Evolutionary conservation across 2,329 filamentous ascomycete genomes (phyloP).

Genomic region (Trichophyton benhamiae): DNA sequence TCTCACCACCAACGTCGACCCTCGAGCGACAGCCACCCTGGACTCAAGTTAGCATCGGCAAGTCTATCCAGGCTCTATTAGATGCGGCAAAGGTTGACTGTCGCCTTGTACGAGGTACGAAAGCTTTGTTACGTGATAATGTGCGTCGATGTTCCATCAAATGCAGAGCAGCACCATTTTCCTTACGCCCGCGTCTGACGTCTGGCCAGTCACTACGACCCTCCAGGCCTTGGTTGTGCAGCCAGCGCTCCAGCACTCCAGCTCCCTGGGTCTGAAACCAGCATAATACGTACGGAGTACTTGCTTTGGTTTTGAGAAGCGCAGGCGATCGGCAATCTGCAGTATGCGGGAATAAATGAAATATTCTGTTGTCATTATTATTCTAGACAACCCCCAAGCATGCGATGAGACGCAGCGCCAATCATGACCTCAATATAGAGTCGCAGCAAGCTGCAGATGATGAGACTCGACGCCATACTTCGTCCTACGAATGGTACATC

Average conservation of each 20-base stretch:
- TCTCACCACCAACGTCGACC: too few relatives aligned
- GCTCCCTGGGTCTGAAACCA: not conserved
- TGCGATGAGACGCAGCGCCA: not conserved
- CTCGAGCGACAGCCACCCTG: too few relatives aligned
- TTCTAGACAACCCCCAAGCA: not conserved
- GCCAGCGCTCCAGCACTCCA: not conserved
- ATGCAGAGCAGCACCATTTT: not conserved
- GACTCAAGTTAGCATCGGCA: too few relatives aligned
- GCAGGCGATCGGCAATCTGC: not conserved
- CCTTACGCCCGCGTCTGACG: not conserved
- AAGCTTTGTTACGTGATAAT: too few relatives aligned
- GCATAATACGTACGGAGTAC: too few relatives aligned
- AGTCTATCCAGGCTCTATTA: too few relatives aligned
- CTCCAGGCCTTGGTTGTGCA: not conserved
- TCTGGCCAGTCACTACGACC: not conserved
- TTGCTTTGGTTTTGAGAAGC: not conserved
- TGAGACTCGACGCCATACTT: not conserved
- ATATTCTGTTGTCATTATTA: not conserved
- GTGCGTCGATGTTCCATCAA: too few relatives aligned
- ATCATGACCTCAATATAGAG: not conserved
- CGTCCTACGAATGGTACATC: not conserved
- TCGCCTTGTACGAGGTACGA: too few relatives aligned
- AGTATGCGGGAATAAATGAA: not conserved
- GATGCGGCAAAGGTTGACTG: too few relatives aligned
- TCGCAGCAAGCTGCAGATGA: not conserved